Conservation (phyloP, 2,329 filamentous ascomycete genomes). For the Apiospora saccharicola region DNA sequence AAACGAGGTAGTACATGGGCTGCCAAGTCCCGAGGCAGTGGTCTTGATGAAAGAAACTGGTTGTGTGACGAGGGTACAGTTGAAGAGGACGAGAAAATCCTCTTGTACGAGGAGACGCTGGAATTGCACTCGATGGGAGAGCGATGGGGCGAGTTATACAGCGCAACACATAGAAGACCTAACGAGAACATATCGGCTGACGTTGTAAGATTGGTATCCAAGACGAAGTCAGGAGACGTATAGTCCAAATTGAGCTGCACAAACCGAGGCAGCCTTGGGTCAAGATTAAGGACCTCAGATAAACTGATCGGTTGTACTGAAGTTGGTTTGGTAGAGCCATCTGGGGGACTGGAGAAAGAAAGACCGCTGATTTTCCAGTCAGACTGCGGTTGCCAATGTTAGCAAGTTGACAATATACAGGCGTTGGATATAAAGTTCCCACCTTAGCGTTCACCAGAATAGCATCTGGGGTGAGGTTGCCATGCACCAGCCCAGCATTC, state of each 20-base stretch:
- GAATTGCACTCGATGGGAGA: slow-evolving; percentile 86
- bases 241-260: slow-evolving; percentile 95
- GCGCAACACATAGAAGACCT: slow-evolving; percentile 83
- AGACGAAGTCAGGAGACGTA: slow-evolving; percentile 90
- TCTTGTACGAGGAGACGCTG: slow-evolving; percentile 84
- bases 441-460: slow-evolving; percentile 94
- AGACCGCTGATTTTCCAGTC: slow-evolving; percentile 99
- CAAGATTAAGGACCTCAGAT: slow-evolving; percentile 83
- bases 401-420: background rate
- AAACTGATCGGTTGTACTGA: slow-evolving; percentile 82
- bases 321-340: slow-evolving; percentile 75
- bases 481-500: slow-evolving; percentile 91
- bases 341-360: slow-evolving; percentile 83
- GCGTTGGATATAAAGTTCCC: slow-evolving; percentile 46
- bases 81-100: slow-evolving; percentile 79
- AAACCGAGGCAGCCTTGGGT: slow-evolving; percentile 79
- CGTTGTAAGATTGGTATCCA: slow-evolving; percentile 86
- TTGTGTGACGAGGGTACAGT: slow-evolving; percentile 81
- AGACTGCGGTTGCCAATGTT: slow-evolving; percentile 60
- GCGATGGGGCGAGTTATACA: slow-evolving; percentile 93
- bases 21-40: slow-evolving; percentile 80
- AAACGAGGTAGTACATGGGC: slow-evolving; percentile 81
- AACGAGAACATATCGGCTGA: slow-evolving; percentile 94
- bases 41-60: slow-evolving; percentile 81
- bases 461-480: slow-evolving; percentile 91